Conservation (phyloP, 305 asterid species). For the Fraxinus platypoda region DNA sequence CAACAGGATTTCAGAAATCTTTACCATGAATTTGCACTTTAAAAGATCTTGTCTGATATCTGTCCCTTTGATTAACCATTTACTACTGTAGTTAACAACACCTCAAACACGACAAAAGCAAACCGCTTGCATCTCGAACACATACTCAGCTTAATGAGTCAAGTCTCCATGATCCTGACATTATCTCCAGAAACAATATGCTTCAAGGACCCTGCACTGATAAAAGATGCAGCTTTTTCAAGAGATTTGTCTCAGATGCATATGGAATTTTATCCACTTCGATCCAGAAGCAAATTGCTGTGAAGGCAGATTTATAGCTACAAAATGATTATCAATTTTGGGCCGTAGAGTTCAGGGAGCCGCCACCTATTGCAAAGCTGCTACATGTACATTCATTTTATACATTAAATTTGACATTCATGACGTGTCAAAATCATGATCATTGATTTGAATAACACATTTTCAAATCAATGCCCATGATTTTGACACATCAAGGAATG, state of each 20-base stretch:
- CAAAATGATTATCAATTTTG: background rate
- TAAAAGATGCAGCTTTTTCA: background rate
- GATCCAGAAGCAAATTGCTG: background rate
- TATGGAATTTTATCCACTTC: background rate
- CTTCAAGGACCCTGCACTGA: background rate
- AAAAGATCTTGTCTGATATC: no score
- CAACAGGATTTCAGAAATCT: no score
- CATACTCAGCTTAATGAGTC: background rate
- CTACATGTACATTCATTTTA: no score
- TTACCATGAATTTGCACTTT: no score
- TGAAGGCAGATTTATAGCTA: background rate
- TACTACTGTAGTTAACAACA: background rate
- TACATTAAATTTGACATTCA: no score
- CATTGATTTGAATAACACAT: no score
- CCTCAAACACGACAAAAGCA: background rate
- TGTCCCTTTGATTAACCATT: no score
- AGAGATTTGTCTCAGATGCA: background rate
- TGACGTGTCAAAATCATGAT: no score
- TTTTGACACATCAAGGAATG: no score
- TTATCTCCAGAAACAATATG: background rate
- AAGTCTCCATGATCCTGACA: background rate
- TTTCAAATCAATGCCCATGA: no score
- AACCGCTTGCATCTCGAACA: background rate
- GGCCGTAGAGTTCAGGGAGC: background rate
- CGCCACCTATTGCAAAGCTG: no score